These are phyloP conservation scores for Pseudomicrostroma phylloplanum DNA, from an alignment of 1,284 basidiomycete species.

Conservation along the genomic window DNA sequence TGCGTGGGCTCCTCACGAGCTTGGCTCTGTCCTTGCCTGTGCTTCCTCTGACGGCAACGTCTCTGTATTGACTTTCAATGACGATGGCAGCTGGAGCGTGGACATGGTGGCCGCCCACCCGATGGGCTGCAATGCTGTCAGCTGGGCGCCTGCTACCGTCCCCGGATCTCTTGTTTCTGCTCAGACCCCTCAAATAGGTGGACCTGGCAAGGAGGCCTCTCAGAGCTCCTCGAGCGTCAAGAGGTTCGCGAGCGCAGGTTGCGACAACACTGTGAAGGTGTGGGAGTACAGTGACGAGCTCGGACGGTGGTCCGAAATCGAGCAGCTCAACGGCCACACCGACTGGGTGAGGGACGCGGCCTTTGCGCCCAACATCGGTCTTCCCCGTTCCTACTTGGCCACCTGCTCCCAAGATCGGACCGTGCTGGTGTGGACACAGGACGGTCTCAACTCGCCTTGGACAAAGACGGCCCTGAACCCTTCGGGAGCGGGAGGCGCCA, in stretches of 20 bases:
- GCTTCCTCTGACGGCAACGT: conserved; percentile 97
- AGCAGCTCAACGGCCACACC: conserved; percentile 58
- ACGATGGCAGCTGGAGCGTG: conserved; percentile 92
- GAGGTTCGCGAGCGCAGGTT: conserved; percentile 82
- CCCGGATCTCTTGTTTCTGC: conserved; percentile 62
- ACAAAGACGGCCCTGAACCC: conserved; percentile 78
- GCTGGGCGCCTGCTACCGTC: conserved; percentile 89
- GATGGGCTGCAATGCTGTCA: conserved; percentile 92
- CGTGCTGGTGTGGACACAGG: conserved; percentile 89
- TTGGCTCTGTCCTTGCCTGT: conserved; percentile 92
- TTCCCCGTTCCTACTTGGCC: conserved; percentile 88
- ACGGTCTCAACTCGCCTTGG: conserved; percentile 72
- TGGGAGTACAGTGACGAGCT: conserved; percentile 65
- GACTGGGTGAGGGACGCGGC: conserved; percentile 98
- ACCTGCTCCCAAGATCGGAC: conserved; percentile 83
- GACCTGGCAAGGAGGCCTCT: conserved; percentile 16
- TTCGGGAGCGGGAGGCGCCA: conserved; percentile 28
- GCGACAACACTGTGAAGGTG: conserved; percentile 90
- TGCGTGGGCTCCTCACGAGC: conserved; percentile 94
- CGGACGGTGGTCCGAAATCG: conserved; percentile 38
- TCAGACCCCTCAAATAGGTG: conserved; percentile 48
- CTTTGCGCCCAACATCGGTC: conserved; percentile 92
- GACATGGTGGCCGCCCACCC: conserved; percentile 93
- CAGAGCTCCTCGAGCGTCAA: conserved; percentile 19
- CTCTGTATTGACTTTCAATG: conserved; percentile 94